Conservation (phyloP, 129 eudicot genomes). For the Calendula officinalis region DNA sequence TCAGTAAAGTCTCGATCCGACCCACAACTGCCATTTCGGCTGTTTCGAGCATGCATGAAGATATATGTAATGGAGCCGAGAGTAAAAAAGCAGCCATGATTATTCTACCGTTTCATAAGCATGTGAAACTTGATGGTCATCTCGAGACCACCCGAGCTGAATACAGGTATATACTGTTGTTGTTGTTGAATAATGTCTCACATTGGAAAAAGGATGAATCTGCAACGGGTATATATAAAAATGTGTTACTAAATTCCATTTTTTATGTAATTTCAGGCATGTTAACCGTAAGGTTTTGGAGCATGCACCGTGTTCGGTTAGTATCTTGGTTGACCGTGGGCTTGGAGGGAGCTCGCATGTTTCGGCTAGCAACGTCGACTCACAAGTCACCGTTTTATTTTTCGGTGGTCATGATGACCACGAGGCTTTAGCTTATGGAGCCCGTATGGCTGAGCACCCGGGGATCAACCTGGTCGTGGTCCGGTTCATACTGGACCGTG, state of each 20-base stretch:
- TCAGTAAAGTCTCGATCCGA: slow-evolving; percentile 65
- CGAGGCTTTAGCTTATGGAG: slow-evolving; percentile 80
- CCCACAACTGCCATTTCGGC: slow-evolving; percentile 87
- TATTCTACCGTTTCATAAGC: slow-evolving; percentile 82
- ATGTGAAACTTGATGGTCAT: slow-evolving; percentile 62
- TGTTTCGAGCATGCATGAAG: slow-evolving; percentile 69
- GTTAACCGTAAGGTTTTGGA: slow-evolving; percentile 73
- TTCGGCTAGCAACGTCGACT: slow-evolving; percentile 77
- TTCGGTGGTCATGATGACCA: slow-evolving; percentile 95
- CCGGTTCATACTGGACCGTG: slow-evolving; percentile 49
- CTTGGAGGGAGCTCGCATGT: slow-evolving; percentile 74
- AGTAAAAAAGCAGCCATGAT: slow-evolving; percentile 57
- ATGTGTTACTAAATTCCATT: no score
- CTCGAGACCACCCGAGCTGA: slow-evolving; percentile 80
- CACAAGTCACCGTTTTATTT: slow-evolving; percentile 53
- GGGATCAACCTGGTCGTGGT: slow-evolving; percentile 67
- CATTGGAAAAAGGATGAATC: no score
- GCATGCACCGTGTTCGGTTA: slow-evolving; percentile 84
- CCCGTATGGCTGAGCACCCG: slow-evolving; percentile 93
- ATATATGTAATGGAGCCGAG: slow-evolving; percentile 70
- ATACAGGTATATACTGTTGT: slow-evolving; percentile 32
- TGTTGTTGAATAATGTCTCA: no score
- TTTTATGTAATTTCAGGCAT: slow-evolving; percentile 23
- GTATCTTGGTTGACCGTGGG: slow-evolving; percentile 86
- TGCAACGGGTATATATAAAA: background rate